Evolutionary conservation across 2,329 filamentous ascomycete species (phyloP).

Genomic region (Alternaria infectoria): DNA sequence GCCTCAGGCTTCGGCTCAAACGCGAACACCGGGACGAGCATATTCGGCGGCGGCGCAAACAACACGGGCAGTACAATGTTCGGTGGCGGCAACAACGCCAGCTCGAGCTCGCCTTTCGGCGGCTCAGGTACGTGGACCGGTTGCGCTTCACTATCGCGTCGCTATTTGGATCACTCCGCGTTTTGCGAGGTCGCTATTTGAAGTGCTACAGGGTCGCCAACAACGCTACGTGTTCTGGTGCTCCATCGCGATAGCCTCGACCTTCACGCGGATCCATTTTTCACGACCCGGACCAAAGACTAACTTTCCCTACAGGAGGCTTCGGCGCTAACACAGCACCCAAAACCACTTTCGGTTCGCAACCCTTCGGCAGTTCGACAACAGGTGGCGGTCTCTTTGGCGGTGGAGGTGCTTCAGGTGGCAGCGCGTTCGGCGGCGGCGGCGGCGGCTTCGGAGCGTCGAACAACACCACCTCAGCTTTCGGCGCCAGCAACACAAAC

Average conservation of each 20-base stretch:
- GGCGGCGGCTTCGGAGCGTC: constrained; percentile 22
- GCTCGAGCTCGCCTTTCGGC: constrained; percentile 41
- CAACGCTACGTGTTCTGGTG: background rate
- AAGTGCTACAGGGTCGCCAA: background rate
- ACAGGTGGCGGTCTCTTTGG: constrained; percentile 47
- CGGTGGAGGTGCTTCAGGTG: constrained; percentile 17
- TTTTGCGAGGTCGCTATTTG: background rate
- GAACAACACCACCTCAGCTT: constrained; percentile 28
- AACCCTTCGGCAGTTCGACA: constrained; percentile 43
- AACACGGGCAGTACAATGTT: constrained; percentile 42
- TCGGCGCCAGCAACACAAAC: constrained; percentile 36
- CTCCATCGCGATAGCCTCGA: background rate
- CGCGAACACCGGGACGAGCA: constrained; percentile 39
- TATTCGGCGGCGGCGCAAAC: constrained; percentile 40
- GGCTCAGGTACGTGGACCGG: constrained; percentile 47
- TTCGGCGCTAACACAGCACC: constrained; percentile 39
- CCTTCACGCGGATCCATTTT: constrained; percentile 2
- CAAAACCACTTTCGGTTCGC: constrained; percentile 33
- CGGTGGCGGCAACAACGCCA: constrained; percentile 37
- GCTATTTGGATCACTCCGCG: constrained; percentile 10
- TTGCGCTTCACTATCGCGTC: constrained; percentile 43
- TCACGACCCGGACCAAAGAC: constrained; percentile 8
- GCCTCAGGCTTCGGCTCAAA: constrained; percentile 51
- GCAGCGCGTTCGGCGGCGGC: constrained; percentile 14
- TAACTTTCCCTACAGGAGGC: constrained; percentile 39